Evolutionary conservation across 306 rosid genomes (phyloP), one percentile per base, ranked within the genome.

Genomic region (Erythrophleum fordii): DNA sequence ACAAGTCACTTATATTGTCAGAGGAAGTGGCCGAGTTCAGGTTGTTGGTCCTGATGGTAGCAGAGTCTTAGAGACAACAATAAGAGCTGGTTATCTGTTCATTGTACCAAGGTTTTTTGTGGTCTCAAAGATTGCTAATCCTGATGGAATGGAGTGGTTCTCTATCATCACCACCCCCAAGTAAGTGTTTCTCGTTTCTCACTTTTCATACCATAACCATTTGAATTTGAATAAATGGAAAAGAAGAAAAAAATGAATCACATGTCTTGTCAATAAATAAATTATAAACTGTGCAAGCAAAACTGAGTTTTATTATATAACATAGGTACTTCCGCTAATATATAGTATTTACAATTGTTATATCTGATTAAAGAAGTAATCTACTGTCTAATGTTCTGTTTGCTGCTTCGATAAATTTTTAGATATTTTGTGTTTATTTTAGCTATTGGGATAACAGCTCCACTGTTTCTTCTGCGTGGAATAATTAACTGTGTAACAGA

Each of bases 131-230:
- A 94, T 94, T 64, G 92, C 88, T 79, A 86, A 87, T 75, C 84
- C 92, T 7, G 93, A 88, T 23, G 98, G 97, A 17, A 2, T 94
- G 89, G 97, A 91, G 41, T 94, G 97, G 98, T 94, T 94, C 80
- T 94, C 98, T 23, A 94, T 94, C 70, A 90, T 92, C 83, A 76
- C 91, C 48, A 91, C 97, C 64, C 97, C 97, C 13, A 83, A 92
- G 92, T 92, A 77, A 45, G 94, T 28, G n/a, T n/a, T n/a, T n/a
- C n/a, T n/a, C n/a, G 45, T 72, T 71, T 59, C 46, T 14, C 53
- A 53, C 0, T 26, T 28, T 52, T 42, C 41, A 31, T 25, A 55
- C 62, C 42, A 22, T 37, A 52, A 42, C n/a, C n/a, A n/a, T n/a
- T n/a, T n/a, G n/a, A n/a, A n/a, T n/a, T n/a, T n/a, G n/a, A n/a